These are phyloP conservation scores for Meyerozyma guilliermondii DNA, from an alignment of 1,139 yeast genomes.

Conservation along the genomic window DNA sequence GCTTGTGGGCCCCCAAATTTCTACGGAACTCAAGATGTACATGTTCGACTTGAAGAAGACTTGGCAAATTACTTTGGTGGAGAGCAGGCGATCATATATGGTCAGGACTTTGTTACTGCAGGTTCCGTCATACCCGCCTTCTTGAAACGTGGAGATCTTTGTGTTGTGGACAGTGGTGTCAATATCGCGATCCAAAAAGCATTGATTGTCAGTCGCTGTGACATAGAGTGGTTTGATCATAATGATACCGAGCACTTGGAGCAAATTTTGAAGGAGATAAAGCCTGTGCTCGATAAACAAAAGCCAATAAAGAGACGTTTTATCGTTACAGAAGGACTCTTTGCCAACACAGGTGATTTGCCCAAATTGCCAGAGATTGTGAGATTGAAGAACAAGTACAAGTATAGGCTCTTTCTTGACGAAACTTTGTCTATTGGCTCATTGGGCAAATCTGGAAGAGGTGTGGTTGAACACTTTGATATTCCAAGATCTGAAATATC, in stretches of 20 bases:
- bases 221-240: constrained; percentile 79
- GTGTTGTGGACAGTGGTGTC: constrained; percentile 81
- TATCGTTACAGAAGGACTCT: constrained; percentile 86
- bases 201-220: constrained; percentile 78
- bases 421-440: constrained; percentile 86
- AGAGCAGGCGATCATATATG: constrained; percentile 78
- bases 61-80: constrained; percentile 71
- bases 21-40: constrained; percentile 94
- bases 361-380: constrained; percentile 68
- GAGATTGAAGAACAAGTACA: constrained; percentile 72
- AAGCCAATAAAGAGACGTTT: constrained; percentile 81
- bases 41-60: constrained; percentile 72
- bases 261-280: constrained; percentile 55
- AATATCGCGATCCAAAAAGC: constrained; percentile 84
- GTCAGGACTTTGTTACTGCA: constrained; percentile 88
- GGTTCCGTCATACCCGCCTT: constrained; percentile 98
- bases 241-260: constrained; percentile 84
- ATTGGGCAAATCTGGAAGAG: constrained; percentile 81
- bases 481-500: constrained; percentile 68
- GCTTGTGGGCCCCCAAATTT: constrained; percentile 99
- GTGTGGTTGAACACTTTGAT: constrained; percentile 67
- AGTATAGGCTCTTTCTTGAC: constrained; percentile 81
- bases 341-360: constrained; percentile 76
- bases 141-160: constrained; percentile 89
- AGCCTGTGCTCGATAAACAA: constrained; percentile 58